These are phyloP conservation scores for Candida jianshihensis DNA, from an alignment of 805 yeast species.

Conservation along the genomic window DNA sequence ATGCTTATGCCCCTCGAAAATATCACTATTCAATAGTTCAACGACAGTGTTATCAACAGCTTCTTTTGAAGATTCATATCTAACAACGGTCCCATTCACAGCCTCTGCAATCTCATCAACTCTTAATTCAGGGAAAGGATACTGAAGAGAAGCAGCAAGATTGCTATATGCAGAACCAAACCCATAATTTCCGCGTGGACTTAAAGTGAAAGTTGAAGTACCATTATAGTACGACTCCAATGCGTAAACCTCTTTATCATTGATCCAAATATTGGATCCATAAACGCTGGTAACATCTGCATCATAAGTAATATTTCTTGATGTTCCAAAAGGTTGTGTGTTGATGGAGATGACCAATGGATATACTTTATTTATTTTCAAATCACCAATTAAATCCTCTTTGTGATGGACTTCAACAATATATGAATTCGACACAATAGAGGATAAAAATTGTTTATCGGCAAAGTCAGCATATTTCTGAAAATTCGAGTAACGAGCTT, in stretches of 20 bases:
- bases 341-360: constrained; percentile 12
- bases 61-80: constrained; percentile 8
- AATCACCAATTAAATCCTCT: constrained; percentile 5
- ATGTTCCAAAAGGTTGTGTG: constrained; percentile 8
- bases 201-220: constrained; percentile 33
- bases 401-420: constrained; percentile 10
- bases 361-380: constrained; percentile 11
- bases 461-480: constrained; percentile 35
- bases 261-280: constrained; percentile 11
- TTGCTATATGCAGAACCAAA: constrained; percentile 29
- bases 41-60: neutral
- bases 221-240: constrained; percentile 34
- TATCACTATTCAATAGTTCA: neutral
- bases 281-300: constrained; percentile 18
- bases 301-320: constrained; percentile 10
- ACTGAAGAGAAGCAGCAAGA: constrained; percentile 18
- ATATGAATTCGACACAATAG: constrained; percentile 12
- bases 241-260: constrained; percentile 14
- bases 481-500: constrained; percentile 30
- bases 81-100: constrained; percentile 26
- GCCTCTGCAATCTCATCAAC: constrained; percentile 31
- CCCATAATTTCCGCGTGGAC: constrained; percentile 42
- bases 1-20: neutral
- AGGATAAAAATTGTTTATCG: constrained; percentile 26
- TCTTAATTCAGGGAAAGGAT: constrained; percentile 17